Base-by-base conservation (phyloP, 495 filamentous ascomycete genomes). In the Bacidia gigantensis region DNA sequence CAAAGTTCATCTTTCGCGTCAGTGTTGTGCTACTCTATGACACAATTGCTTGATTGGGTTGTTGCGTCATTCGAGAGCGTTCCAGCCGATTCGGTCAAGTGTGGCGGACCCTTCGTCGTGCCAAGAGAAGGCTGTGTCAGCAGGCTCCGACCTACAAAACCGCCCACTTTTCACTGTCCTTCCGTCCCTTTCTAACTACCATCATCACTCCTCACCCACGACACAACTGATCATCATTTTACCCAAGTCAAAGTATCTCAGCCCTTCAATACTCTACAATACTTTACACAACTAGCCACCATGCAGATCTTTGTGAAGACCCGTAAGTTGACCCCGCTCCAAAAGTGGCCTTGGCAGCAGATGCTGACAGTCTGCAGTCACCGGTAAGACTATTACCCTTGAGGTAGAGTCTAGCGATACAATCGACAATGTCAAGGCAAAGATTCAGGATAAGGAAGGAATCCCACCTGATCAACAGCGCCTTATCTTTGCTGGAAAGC, bases 231-330 rank as follows among this genome's bases (percentile, higher is more conserved):
- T 14, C 29, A 7, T 35, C 5, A 14, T 14, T 35, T 35, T 35
- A 35, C 29, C 29, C 5, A 7, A 7, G 14, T 35, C 29, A 35
- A 35, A 35, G 29, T 35, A 5, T 35, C 29, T 35, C 29, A 35
- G 5, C 29, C 14, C 29, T 35, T 14, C 14, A 35, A 35, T 14
- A 35, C 14, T 7, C 29, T 35, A 7, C 29, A 35, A 5, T 35
- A 35, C 29, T 35, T 35, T 7, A 14, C 14, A n/a, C 38, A 50
- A 47, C 46, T 53, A 53, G 49, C 54, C 56, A 78, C 55, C 69
- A 95, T 95, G 89, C 89, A 95, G 77, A 94, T 95, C 77, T 95
- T 95, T 72, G 89, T 95, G 59, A 95, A 95, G 82, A 95, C 88
- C 59, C 77, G 85, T 89, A 73, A 83, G 84, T 83, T 57, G 49